These are phyloP conservation scores for Aegilops tauschii DNA, from an alignment of 176 grass and related monocot species.

Conservation along the genomic window DNA sequence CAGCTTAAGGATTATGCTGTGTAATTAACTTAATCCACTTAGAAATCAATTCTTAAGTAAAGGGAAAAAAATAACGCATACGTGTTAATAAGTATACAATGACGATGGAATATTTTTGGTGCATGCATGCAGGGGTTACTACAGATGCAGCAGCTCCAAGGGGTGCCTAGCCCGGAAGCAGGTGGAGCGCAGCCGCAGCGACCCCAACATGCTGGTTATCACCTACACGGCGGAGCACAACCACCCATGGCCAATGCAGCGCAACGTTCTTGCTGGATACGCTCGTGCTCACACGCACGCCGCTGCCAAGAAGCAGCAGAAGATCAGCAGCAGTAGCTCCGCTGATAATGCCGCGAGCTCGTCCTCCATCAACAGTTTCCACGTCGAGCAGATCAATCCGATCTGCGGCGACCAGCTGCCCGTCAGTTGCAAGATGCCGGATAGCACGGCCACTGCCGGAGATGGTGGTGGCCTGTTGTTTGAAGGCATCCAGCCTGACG, in stretches of 20 bases:
- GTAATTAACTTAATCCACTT: not conserved
- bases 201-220: slow-evolving; percentile 92
- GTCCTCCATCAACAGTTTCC: not conserved
- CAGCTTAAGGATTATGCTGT: not conserved
- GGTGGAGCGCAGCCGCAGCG: slow-evolving; percentile 92
- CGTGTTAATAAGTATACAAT: not conserved
- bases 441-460: not conserved
- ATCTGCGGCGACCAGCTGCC: not conserved
- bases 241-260: slow-evolving; percentile 90
- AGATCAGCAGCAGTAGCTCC: not conserved
- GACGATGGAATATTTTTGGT: not conserved
- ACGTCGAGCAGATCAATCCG: not conserved
- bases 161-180: slow-evolving; percentile 92
- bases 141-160: slow-evolving; percentile 97
- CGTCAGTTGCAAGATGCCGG: not conserved
- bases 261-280: slow-evolving; percentile 84
- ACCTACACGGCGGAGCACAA: slow-evolving; percentile 97
- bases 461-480: not conserved
- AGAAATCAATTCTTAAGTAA: not conserved
- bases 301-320: slow-evolving; percentile 36
- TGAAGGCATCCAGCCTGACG: slow-evolving; percentile 34
- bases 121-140: slow-evolving; percentile 73
- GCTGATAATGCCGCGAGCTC: not conserved
- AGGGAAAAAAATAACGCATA: not conserved
- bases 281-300: slow-evolving; percentile 50